Evolutionary conservation across 1,284 basidiomycete genomes (phyloP).

Genomic region (Marasmius sp.): DNA sequence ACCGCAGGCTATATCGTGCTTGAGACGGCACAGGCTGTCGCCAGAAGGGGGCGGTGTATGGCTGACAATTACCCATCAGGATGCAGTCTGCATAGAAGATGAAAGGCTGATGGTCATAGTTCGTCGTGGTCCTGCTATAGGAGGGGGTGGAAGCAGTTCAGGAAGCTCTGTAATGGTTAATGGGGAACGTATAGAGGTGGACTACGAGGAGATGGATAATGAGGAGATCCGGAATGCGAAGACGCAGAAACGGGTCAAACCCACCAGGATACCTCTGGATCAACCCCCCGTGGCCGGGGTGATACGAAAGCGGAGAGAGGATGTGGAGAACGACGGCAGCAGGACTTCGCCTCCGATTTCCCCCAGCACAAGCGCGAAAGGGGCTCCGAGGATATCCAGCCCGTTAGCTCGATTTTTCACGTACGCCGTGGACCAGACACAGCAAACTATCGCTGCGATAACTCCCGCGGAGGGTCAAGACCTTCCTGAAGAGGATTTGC

Average conservation of each 20-base stretch:
- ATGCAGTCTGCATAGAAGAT: constrained; percentile 72
- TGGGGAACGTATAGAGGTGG: constrained; percentile 84
- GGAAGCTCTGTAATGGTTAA: constrained; percentile 77
- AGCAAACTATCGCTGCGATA: constrained; percentile 71
- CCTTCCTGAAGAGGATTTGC: constrained; percentile 33
- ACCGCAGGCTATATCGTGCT: constrained; percentile 80
- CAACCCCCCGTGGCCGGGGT: constrained; percentile 82
- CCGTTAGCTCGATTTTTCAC: constrained; percentile 74
- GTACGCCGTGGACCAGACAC: constrained; percentile 74
- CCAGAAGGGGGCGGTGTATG: constrained; percentile 92
- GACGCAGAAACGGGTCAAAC: constrained; percentile 86
- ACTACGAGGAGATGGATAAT: constrained; percentile 88
- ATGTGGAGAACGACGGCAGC: constrained; percentile 54
- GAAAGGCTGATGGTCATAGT: constrained; percentile 78
- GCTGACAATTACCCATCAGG: constrained; percentile 86
- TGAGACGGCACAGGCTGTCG: constrained; percentile 87
- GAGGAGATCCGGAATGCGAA: constrained; percentile 83
- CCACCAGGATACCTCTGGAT: constrained; percentile 86
- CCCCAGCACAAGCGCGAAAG: constrained; percentile 39
- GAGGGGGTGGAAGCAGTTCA: constrained; percentile 40
- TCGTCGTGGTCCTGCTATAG: constrained; percentile 72
- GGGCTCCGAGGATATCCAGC: constrained; percentile 57
- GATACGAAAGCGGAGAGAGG: constrained; percentile 65
- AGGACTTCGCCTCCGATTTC: constrained; percentile 12
- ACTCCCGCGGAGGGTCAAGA: constrained; percentile 37